These are phyloP conservation scores for Polyporus arcularius DNA, from an alignment of 768 basidiomycete genomes.

Conservation along the genomic window DNA sequence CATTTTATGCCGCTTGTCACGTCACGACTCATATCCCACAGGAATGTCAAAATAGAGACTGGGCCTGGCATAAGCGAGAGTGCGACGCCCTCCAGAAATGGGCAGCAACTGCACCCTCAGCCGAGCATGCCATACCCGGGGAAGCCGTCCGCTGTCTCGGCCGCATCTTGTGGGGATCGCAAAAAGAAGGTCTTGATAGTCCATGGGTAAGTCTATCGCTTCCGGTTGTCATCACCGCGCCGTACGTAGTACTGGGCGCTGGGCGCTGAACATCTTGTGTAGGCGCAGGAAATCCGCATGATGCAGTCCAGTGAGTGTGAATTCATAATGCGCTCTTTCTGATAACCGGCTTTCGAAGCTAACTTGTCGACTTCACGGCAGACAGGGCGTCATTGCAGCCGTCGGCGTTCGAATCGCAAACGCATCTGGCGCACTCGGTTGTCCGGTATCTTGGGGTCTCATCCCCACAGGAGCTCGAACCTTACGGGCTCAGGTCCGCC, in stretches of 20 bases:
- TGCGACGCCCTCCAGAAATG: constrained; percentile 68
- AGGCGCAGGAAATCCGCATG: constrained; percentile 65
- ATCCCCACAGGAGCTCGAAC: constrained; percentile 58
- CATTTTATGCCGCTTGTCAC: not conserved
- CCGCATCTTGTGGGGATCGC: constrained; percentile 67
- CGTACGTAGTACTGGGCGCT: not conserved
- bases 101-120: constrained; percentile 51
- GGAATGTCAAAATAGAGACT: constrained; percentile 74
- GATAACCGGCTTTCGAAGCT: not conserved
- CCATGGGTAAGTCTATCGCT: constrained; percentile 51
- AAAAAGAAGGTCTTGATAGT: constrained; percentile 54
- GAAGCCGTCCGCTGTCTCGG: constrained; percentile 83
- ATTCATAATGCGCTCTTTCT: not conserved
- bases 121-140: constrained; percentile 54
- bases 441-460: constrained; percentile 67
- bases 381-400: constrained; percentile 59
- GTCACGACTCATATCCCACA: constrained; percentile 28
- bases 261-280: not conserved
- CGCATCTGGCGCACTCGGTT: constrained; percentile 72
- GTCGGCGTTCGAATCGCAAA: constrained; percentile 54
- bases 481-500: constrained; percentile 56
- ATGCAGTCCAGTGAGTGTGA: constrained; percentile 72
- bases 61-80: constrained; percentile 76
- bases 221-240: not conserved
- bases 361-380: constrained; percentile 28